phyloP scores from a whole-genome alignment of 345 rosid species.

The Murraya koenigii region DNA sequence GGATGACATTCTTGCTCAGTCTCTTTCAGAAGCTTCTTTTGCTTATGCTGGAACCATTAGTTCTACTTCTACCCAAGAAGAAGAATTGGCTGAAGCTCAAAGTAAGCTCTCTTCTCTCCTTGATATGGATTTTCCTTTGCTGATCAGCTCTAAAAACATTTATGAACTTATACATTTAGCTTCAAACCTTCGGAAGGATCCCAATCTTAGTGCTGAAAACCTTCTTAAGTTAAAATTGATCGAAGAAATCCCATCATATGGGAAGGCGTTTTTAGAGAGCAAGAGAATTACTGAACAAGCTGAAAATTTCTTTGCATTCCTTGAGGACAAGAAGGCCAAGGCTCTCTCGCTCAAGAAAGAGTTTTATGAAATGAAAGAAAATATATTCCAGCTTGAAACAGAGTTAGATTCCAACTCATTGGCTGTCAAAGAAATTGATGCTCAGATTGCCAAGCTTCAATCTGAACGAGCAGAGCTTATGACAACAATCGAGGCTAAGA shows the following conservation, averaged over 20 bases:
- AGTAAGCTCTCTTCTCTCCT: slow-evolving; percentile 55
- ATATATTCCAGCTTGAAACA: slow-evolving; percentile 40
- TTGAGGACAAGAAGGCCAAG: slow-evolving; percentile 52
- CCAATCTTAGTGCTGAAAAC: slow-evolving; percentile 55
- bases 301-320: slow-evolving; percentile 38
- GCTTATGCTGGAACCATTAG: slow-evolving; percentile 5
- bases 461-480: slow-evolving; percentile 40
- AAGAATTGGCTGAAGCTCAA: slow-evolving; percentile 52
- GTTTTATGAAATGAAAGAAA: slow-evolving; percentile 54
- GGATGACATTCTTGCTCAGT: slow-evolving; percentile 54
- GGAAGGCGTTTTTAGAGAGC: slow-evolving; percentile 54
- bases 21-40: slow-evolving; percentile 24
- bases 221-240: slow-evolving; percentile 60
- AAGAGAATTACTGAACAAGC: slow-evolving; percentile 41
- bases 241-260: slow-evolving; percentile 59
- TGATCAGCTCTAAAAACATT: slow-evolving; percentile 45
- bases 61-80: slow-evolving; percentile 25
- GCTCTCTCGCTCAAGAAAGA: slow-evolving; percentile 56
- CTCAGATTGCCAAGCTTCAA: slow-evolving; percentile 54
- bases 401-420: slow-evolving; percentile 41
- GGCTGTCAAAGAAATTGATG: slow-evolving; percentile 49
- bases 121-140: slow-evolving; percentile 50
- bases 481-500: slow-evolving; percentile 30
- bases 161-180: slow-evolving; percentile 45
- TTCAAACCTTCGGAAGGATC: slow-evolving; percentile 47